phyloP scores from a whole-genome alignment of 805 yeast species.

The Candida ovalis region DNA sequence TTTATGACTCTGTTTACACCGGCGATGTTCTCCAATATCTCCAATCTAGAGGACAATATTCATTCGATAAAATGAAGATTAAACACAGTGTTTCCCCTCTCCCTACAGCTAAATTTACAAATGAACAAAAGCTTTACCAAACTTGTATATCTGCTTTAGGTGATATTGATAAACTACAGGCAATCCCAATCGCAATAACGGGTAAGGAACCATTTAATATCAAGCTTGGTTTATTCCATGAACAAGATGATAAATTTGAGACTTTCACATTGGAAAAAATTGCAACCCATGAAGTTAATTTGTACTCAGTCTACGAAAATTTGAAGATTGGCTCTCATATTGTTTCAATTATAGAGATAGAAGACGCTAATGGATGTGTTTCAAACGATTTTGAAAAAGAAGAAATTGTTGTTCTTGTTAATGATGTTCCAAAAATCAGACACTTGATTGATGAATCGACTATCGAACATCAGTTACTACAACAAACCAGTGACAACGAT shows the following conservation, averaged over 20 bases:
- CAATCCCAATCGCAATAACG: constrained; percentile 49
- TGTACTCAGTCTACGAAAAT: constrained; percentile 44
- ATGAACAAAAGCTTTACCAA: constrained; percentile 18
- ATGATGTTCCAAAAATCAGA: constrained; percentile 71
- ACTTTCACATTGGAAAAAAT: constrained; percentile 43
- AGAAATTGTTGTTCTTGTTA: constrained; percentile 49
- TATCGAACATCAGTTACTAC: constrained; percentile 17
- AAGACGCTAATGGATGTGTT: constrained; percentile 69
- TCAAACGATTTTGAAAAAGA: constrained; percentile 38
- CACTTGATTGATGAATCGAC: constrained; percentile 34
- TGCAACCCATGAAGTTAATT: constrained; percentile 32
- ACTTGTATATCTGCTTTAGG: constrained; percentile 29
- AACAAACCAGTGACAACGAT: background rate
- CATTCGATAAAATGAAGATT: constrained; percentile 34
- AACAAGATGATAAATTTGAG: constrained; percentile 51
- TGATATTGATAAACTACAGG: constrained; percentile 32
- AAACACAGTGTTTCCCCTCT: constrained; percentile 52
- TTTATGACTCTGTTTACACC: constrained; percentile 64
- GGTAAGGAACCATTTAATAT: constrained; percentile 65
- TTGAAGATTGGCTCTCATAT: constrained; percentile 69
- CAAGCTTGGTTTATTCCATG: constrained; percentile 56
- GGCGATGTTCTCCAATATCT: constrained; percentile 33
- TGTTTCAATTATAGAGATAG: constrained; percentile 52
- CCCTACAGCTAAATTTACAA: constrained; percentile 48
- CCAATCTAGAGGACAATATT: constrained; percentile 20